Evolutionary conservation across 345 rosid genomes (phyloP).

Genomic region (Acer negundo): DNA sequence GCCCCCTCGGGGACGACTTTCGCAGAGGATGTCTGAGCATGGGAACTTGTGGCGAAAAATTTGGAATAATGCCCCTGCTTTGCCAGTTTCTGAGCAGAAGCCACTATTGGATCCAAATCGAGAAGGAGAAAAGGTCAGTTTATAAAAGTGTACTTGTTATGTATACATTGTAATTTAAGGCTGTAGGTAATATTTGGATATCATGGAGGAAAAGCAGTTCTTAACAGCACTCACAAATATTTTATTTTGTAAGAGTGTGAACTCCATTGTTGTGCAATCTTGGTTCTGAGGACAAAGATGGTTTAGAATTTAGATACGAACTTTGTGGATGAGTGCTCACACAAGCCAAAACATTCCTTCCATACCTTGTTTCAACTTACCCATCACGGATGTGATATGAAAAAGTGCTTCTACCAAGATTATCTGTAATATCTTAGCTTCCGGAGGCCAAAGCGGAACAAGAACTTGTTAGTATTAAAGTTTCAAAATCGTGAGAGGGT

Average conservation of each 20-base stretch:
- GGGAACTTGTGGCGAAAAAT: slow-evolving; percentile 90
- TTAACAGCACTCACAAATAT: background rate
- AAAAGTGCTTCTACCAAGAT: too few relatives aligned
- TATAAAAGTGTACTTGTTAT: background rate
- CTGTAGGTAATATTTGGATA: background rate
- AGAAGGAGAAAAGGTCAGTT: slow-evolving; percentile 90
- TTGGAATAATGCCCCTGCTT: slow-evolving; percentile 84
- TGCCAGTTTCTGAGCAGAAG: slow-evolving; percentile 82
- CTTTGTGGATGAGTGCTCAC: background rate
- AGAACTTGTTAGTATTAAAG: background rate
- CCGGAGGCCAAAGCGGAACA: background rate
- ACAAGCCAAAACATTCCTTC: background rate
- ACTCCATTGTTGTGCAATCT: background rate
- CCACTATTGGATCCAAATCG: slow-evolving; percentile 82
- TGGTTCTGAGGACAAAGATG: background rate
- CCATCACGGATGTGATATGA: background rate
- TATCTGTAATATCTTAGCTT: too few relatives aligned
- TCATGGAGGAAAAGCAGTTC: background rate
- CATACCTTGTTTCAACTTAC: background rate
- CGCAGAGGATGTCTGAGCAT: slow-evolving; percentile 85
- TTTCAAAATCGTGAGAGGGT: background rate
- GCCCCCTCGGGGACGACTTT: slow-evolving; percentile 95
- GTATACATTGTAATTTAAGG: background rate
- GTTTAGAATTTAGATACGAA: background rate
- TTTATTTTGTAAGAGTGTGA: background rate